Evolutionary conservation across 2,329 filamentous ascomycete genomes (phyloP).

Genomic region (Calonectria pseudoturangicola): DNA sequence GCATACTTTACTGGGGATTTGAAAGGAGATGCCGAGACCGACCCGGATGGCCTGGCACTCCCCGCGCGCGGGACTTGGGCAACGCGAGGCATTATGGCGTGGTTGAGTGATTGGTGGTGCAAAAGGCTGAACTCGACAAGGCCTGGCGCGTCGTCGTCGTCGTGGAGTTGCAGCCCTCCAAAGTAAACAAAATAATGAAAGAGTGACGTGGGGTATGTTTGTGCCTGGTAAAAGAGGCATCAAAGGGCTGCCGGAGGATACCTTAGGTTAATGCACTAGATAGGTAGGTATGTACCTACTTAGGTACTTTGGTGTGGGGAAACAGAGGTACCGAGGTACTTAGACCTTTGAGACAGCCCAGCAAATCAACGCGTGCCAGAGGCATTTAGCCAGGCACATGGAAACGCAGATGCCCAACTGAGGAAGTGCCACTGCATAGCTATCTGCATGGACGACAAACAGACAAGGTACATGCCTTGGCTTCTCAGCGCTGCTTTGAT

Average conservation of each 20-base stretch:
- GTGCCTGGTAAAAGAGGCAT: slow-evolving; percentile 46
- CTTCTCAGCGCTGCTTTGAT: not conserved
- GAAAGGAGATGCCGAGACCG: slow-evolving; percentile 70
- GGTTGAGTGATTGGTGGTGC: slow-evolving; percentile 44
- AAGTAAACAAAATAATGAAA: slow-evolving; percentile 59
- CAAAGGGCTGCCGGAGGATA: not conserved
- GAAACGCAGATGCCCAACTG: slow-evolving; percentile 1
- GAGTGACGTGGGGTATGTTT: slow-evolving; percentile 40
- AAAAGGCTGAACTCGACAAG: slow-evolving; percentile 45
- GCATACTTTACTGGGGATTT: slow-evolving; percentile 74
- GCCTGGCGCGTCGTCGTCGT: slow-evolving; percentile 55
- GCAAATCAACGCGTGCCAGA: slow-evolving; percentile 42
- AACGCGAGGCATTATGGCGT: slow-evolving; percentile 73
- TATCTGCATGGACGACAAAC: not conserved
- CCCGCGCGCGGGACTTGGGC: slow-evolving; percentile 72
- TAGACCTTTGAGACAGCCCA: slow-evolving; percentile 14
- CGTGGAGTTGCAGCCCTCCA: slow-evolving; percentile 53
- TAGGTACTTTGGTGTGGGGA: not conserved
- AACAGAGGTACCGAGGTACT: slow-evolving; percentile 31
- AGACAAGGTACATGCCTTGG: not conserved
- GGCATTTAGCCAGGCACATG: slow-evolving; percentile 39
- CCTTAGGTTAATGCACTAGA: too few relatives aligned
- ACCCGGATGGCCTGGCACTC: slow-evolving; percentile 68
- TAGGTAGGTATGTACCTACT: too few relatives aligned
- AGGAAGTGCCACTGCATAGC: slow-evolving; percentile 7